Base-by-base conservation (phyloP, 257 asterid species). In the Hygrophila difformis region DNA sequence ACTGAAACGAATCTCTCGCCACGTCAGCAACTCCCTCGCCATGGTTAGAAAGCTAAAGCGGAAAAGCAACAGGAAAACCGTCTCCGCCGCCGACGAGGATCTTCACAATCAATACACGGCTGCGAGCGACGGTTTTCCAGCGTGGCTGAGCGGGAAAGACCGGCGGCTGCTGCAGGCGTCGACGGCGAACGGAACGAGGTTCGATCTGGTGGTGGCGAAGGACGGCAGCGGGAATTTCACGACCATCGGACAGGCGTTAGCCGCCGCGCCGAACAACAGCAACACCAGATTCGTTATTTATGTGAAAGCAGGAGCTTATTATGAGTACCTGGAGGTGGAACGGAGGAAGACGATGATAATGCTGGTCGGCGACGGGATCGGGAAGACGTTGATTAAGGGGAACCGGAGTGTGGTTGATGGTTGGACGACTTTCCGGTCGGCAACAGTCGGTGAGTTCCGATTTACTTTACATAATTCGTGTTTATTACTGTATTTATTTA, bases 401-500 rank as follows among this genome's bases (percentile, higher is more conserved):
- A 86, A 86, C 44, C 55, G 96, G 24, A 91, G 89, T 63, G 95
- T 91, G 8, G 87, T 66, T 1, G 96, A 76, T 24, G 92, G 92
- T 5, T 91, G 99, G 96, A 91, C 99, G 17, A 91, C 99, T 5
- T 91, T 86, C 76, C 77, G 89, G 26, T 91, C 99, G 12, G 51
- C 94, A 1, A 91, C 99, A 0, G 87, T 91, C 43, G 92, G 99
- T 91, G 1, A 75, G 81, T 71, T 45, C 39, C 5, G 14, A 13
- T 17, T 28, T n/a, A 14, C 12, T 7, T 24, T 24, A 2, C 3
- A 7, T 12, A 39, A 0, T n/a, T 18, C 44, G 47, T 22, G 4
- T 15, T 42, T 13, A 8, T 42, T 18, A n/a, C n/a, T n/a, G n/a
- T n/a, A n/a, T n/a, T n/a, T n/a, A n/a, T n/a, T n/a, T n/a, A n/a